Evolutionary conservation across 2,329 filamentous ascomycete species (phyloP).

Genomic region (Neofusicoccum ribis): DNA sequence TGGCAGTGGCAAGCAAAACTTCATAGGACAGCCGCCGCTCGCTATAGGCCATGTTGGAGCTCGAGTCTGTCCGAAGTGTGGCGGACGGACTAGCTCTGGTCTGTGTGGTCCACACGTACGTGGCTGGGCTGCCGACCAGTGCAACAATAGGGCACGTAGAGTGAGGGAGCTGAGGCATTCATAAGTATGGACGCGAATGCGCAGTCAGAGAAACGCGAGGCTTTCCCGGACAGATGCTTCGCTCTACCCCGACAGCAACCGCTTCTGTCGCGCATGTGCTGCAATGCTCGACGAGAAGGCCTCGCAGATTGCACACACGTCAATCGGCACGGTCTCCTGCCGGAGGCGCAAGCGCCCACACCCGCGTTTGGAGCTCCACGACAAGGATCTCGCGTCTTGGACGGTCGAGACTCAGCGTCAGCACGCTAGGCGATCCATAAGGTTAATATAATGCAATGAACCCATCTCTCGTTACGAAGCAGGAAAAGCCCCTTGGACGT

Average conservation of each 20-base stretch:
- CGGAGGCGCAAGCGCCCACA: constrained; percentile 10
- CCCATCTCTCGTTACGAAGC: constrained; percentile 12
- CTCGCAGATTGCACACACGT: constrained; percentile 2
- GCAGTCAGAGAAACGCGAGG: background rate
- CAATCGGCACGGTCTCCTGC: background rate
- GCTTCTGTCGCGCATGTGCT: background rate
- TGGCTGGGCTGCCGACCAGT: no score
- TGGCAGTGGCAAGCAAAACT: background rate
- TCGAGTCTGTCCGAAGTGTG: no score
- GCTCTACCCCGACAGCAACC: background rate
- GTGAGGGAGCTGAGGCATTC: no score
- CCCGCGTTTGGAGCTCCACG: background rate
- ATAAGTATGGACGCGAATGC: no score
- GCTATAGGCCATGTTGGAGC: no score
- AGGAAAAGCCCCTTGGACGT: background rate
- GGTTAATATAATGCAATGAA: constrained; percentile 16
- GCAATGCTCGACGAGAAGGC: background rate
- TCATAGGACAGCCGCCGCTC: no score
- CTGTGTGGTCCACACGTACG: no score
- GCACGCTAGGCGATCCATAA: constrained; percentile 2
- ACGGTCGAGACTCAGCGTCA: constrained; percentile 11
- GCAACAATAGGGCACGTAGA: no score
- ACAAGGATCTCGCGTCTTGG: background rate
- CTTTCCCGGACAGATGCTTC: background rate
- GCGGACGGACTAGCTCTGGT: no score